Conservation (phyloP, 2,329 filamentous ascomycete species). For the Pseudovirgaria hyperparasitica region DNA sequence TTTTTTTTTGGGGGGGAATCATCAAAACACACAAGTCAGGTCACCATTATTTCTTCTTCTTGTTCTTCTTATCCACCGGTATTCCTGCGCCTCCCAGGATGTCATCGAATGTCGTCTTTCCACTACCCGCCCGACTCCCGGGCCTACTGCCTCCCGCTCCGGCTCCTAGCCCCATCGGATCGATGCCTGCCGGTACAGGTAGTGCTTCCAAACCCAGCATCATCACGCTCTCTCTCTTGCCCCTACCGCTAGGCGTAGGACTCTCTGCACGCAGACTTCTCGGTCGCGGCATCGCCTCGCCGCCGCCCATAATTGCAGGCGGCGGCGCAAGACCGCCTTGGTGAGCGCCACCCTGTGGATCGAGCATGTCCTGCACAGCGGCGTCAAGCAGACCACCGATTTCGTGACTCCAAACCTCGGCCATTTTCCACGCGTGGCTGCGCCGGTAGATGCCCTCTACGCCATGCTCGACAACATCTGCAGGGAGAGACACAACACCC, state of each 20-base stretch:
- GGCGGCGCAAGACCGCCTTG: constrained; percentile 22
- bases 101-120: constrained; percentile 36
- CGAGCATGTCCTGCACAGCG: constrained; percentile 20
- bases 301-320: constrained; percentile 12
- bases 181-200: constrained; percentile 30
- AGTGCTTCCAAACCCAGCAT: constrained; percentile 34
- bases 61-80: constrained; percentile 11
- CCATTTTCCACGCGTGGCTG: constrained; percentile 56
- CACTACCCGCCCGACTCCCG: too few relatives aligned
- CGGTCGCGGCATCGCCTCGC: too few relatives aligned
- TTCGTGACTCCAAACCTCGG: constrained; percentile 45
- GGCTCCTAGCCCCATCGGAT: constrained; percentile 16
- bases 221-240: constrained; percentile 29
- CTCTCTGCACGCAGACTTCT: too few relatives aligned
- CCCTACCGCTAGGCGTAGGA: constrained; percentile 7
- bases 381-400: constrained; percentile 19
- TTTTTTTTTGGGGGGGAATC: too few relatives aligned
- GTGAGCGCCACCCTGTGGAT: too few relatives aligned
- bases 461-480: constrained; percentile 52
- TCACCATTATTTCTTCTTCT: background rate
- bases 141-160: constrained; percentile 12
- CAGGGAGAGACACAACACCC: constrained; percentile 48
- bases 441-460: constrained; percentile 56
- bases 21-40: too few relatives aligned
- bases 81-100: constrained; percentile 24